These are phyloP conservation scores for Metschnikowia matae DNA, from an alignment of 805 yeast genomes.

Conservation along the genomic window DNA sequence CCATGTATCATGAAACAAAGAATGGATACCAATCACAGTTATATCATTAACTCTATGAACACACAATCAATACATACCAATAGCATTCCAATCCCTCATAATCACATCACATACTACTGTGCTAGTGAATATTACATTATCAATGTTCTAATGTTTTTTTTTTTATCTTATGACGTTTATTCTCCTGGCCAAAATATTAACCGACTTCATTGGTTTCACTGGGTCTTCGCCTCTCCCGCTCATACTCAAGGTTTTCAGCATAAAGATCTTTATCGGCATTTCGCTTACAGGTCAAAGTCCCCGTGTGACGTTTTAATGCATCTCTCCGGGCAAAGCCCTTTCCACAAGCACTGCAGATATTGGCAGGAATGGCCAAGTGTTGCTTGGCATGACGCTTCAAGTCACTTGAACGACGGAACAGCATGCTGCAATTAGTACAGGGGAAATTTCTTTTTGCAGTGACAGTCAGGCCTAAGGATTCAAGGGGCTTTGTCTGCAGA, in stretches of 20 bases:
- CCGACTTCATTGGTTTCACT: neutral
- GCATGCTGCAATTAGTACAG: constrained; percentile 58
- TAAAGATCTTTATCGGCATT: constrained; percentile 54
- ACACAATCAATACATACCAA: too few species aligned
- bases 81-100: too few species aligned
- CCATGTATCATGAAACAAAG: too few species aligned
- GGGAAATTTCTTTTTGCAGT: constrained; percentile 38
- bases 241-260: constrained; percentile 27
- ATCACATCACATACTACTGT: too few species aligned
- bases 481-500: constrained; percentile 4
- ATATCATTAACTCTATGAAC: too few species aligned
- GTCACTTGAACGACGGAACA: constrained; percentile 66
- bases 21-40: too few species aligned
- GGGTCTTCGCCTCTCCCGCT: neutral
- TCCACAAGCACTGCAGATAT: constrained; percentile 71
- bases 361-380: constrained; percentile 67
- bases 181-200: neutral
- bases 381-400: constrained; percentile 73
- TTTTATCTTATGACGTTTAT: too few species aligned
- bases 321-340: constrained; percentile 83
- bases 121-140: neutral
- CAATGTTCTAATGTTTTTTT: neutral
- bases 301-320: constrained; percentile 71
- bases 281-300: constrained; percentile 70
- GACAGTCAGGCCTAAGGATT: neutral